Conservation (phyloP, 2,329 filamentous ascomycete genomes). For the Hirsutella minnesotensis region DNA sequence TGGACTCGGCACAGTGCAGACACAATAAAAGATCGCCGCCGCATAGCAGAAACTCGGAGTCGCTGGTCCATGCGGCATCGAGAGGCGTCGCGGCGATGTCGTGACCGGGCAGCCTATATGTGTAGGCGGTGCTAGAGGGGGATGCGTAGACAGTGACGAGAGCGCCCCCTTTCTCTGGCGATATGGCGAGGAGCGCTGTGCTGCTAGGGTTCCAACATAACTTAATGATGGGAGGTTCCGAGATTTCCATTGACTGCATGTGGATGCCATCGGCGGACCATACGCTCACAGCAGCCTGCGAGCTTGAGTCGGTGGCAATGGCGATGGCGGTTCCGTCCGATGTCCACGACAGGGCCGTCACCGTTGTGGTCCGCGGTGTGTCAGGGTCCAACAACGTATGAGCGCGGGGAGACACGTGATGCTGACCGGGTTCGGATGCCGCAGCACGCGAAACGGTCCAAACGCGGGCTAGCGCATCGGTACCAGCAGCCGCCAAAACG, state of each 20-base stretch:
- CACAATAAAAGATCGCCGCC: constrained; percentile 42
- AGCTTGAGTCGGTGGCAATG: constrained; percentile 43
- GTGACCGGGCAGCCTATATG: constrained; percentile 36
- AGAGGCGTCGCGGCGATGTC: constrained; percentile 38
- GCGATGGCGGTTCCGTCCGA: constrained; percentile 43
- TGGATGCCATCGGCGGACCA: constrained; percentile 42
- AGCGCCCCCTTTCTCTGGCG: constrained; percentile 40
- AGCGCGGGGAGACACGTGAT: constrained; percentile 27
- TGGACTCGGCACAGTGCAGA: constrained; percentile 33
- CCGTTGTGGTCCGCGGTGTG: constrained; percentile 36
- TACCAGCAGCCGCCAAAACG: constrained; percentile 55
- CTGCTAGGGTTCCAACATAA: constrained; percentile 48
- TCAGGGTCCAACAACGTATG: constrained; percentile 39
- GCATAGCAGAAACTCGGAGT: constrained; percentile 45
- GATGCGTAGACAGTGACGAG: constrained; percentile 44
- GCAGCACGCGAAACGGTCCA: constrained; percentile 50
- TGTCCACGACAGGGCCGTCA: constrained; percentile 51
- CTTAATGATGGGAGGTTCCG: constrained; percentile 50
- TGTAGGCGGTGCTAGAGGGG: constrained; percentile 28
- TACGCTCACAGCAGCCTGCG: constrained; percentile 40
- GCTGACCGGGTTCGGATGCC: constrained; percentile 25
- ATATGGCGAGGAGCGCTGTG: constrained; percentile 43
- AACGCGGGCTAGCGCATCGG: constrained; percentile 58
- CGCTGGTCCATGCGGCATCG: constrained; percentile 48
- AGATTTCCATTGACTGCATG: constrained; percentile 41